Percentiles rank a stretch among this genome's conserved stretches.
Conservation (phyloP, 2,329 filamentous ascomycete species). For the Diaporthe citrichinensis region DNA sequence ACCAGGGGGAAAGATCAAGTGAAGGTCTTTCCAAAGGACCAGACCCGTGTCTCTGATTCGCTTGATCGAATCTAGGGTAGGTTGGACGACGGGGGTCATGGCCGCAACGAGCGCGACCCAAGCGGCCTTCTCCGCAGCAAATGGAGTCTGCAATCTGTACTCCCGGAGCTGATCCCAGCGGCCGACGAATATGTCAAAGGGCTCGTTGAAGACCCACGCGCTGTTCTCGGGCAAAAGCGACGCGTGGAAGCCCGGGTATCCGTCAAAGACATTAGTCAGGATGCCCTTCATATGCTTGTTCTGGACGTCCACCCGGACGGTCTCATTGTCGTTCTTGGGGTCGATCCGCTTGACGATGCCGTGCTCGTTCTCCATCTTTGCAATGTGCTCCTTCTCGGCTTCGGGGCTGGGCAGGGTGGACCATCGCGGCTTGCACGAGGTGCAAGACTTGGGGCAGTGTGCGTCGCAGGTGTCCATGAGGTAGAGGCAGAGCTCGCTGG, state of each 20-base stretch:
- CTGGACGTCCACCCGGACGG: not conserved
- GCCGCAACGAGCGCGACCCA: not conserved
- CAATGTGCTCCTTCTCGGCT: not conserved
- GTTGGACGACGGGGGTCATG: not conserved
- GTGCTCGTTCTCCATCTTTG: not conserved
- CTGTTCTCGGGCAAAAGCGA: not conserved
- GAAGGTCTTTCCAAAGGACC: not conserved
- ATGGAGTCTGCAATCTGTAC: not conserved
- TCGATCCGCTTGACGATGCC: not conserved
- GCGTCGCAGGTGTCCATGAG: not conserved
- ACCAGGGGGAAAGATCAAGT: not conserved
- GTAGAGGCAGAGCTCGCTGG: constrained; percentile 11
- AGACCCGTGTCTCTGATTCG: not conserved
- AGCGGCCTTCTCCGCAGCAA: not conserved
- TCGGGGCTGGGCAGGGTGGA: not conserved
- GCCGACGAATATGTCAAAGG: not conserved
- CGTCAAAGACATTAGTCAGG: not conserved
- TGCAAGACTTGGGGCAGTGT: not conserved
- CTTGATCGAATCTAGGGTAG: not conserved
- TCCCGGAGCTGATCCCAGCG: not conserved
- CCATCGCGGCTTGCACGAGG: constrained; percentile 1
- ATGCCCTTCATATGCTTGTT: constrained; percentile 6
- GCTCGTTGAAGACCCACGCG: not conserved
- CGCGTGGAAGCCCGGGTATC: not conserved
- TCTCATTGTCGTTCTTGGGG: not conserved